phyloP scores from a whole-genome alignment of 2,329 filamentous ascomycete species.

The Apiospora hydei region DNA sequence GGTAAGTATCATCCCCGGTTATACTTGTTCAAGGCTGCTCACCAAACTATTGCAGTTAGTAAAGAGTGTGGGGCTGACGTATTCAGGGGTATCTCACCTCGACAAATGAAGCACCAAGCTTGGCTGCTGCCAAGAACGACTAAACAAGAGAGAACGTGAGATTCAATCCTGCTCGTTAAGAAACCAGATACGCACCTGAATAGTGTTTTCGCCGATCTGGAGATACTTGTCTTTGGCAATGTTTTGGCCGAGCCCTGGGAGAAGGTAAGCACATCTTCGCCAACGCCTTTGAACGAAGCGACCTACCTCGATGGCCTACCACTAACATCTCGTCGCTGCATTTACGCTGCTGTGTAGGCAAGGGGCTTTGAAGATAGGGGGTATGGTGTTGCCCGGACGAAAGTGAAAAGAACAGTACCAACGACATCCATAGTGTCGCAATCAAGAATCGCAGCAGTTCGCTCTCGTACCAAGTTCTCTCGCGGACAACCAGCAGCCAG shows the following conservation, averaged over 20 bases:
- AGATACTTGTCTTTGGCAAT: neutral
- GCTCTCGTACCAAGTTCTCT: neutral
- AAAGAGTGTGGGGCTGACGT: neutral
- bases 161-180: too few relatives aligned
- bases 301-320: neutral
- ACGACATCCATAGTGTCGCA: neutral
- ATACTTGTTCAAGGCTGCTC: neutral
- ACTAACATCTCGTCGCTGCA: neutral
- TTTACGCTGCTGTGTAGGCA: neutral
- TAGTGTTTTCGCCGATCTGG: constrained; percentile 11
- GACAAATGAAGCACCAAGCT: neutral
- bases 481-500: neutral
- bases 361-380: neutral
- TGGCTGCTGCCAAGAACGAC: neutral
- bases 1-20: neutral
- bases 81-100: constrained; percentile 38
- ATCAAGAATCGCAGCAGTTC: neutral
- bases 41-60: neutral
- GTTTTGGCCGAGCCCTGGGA: neutral
- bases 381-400: neutral
- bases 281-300: too few relatives aligned
- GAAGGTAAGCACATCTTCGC: too few relatives aligned
- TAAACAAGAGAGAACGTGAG: too few relatives aligned
- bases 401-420: neutral
- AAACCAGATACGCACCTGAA: neutral